Conservation (phyloP, 257 asterid genomes). For the Nicotiana attenuata region DNA sequence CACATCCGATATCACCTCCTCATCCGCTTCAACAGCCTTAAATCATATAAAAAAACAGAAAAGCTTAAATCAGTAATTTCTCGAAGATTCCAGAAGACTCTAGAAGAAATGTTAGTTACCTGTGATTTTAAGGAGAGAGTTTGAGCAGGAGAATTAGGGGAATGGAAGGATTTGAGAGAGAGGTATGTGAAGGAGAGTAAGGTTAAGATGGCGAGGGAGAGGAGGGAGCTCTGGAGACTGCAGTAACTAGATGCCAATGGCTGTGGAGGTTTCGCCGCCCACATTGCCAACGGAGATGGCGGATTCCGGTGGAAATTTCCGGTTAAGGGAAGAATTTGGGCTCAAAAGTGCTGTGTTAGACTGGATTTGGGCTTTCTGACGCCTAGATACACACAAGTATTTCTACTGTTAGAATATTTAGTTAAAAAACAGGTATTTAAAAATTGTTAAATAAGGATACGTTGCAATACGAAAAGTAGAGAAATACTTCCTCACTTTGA, state of each 20-base stretch:
- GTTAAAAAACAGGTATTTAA: background rate
- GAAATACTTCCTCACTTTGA: too few relatives aligned
- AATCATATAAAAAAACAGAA: background rate
- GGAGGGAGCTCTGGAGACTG: slow-evolving; percentile 64
- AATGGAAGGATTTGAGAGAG: slow-evolving; percentile 32
- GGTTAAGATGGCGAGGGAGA: slow-evolving; percentile 62
- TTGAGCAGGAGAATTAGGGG: background rate
- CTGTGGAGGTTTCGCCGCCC: slow-evolving; percentile 55
- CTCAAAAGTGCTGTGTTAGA: background rate
- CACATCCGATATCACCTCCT: slow-evolving; percentile 31
- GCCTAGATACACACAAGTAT: background rate
- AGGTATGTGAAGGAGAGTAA: slow-evolving; percentile 59
- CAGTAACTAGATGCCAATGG: slow-evolving; percentile 32
- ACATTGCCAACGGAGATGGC: slow-evolving; percentile 48
- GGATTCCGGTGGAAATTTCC: background rate
- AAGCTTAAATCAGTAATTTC: background rate
- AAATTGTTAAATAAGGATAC: too few relatives aligned
- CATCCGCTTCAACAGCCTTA: slow-evolving; percentile 27
- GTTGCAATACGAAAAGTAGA: background rate
- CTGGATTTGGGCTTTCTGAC: background rate
- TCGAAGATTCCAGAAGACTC: background rate
- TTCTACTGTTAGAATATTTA: background rate
- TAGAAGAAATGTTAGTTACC: background rate
- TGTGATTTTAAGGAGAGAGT: background rate
- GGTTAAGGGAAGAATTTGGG: background rate